Evolutionary conservation across 352 stramenopile species (phyloP), one percentile per base, ranked within the genome.

Genomic region (Pythium biforme): DNA sequence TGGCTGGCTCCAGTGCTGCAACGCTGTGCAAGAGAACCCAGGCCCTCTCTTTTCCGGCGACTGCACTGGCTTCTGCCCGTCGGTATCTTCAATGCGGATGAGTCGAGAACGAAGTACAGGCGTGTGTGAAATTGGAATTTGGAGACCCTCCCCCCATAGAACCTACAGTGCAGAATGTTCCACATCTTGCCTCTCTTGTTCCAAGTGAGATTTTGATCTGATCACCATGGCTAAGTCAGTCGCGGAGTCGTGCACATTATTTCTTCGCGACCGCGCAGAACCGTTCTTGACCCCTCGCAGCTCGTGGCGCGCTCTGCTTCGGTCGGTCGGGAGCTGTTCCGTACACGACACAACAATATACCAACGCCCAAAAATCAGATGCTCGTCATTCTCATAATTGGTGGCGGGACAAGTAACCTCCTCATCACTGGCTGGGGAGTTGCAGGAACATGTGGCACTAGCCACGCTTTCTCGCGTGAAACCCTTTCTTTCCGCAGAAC

Each of bases 401-500:
- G 59, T 66, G 59, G 39, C n/a, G 4, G 5, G 29, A 23, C 27
- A 0, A 45, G 58, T 64, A 25, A 14, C 27, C 22, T 19, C 14
- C 45, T 17, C 20, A 48, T 31, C 59, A 55, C 39, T 55, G 43
- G 50, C 41, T 51, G 33, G 40, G 41, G 37, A 23, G 49, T 62
- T 34, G 26, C 3, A 25, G n/a, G 46, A 1, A 4, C 37, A 12
- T 12, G 62, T 69, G 62, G 54, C 54, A 49, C n/a, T 27, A 69
- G 62, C 53, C 10, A n/a, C 29, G 9, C 33, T 50, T 50, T 33
- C 22, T 20, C 22, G 50, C 50, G 39, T 59, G 62, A 62, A 62
- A 63, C 62, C 54, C 59, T 68, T 69, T 55, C 37, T 43, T 59
- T 59, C 60, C 33, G 60, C 41, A 57, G 37, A 56, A 59, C 29